These are phyloP conservation scores for Ophiostoma novo-ulmi DNA, from an alignment of 2,329 filamentous ascomycete species.

Conservation along the genomic window DNA sequence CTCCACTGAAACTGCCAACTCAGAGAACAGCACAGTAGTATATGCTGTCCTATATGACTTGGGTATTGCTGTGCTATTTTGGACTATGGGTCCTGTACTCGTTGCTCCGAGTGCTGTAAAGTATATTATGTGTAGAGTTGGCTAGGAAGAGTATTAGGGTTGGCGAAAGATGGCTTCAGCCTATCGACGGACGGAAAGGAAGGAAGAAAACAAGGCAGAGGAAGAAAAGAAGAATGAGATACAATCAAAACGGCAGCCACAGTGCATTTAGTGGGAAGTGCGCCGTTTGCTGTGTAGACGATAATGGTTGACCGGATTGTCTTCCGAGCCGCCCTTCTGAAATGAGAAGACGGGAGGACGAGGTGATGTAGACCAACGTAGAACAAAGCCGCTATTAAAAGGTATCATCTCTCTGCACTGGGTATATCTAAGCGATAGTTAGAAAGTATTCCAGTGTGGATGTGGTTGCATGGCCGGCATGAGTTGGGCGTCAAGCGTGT, in stretches of 20 bases:
- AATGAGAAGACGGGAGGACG: neutral
- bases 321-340: neutral
- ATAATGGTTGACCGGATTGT: neutral
- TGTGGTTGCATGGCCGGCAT: neutral
- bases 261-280: neutral
- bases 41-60: neutral
- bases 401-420: neutral
- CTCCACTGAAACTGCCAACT: neutral
- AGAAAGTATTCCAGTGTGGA: neutral
- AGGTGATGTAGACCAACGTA: neutral
- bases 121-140: neutral
- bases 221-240: neutral
- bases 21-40: neutral
- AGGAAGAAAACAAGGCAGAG: neutral
- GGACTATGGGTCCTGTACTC: neutral
- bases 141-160: neutral
- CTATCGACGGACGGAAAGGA: neutral
- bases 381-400: neutral
- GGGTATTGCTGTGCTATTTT: neutral
- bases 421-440: neutral
- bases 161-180: neutral
- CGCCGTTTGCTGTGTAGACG: neutral
- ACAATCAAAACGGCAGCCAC: neutral
- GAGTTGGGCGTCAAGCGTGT: slow-evolving; percentile 3
- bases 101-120: neutral